phyloP scores from a whole-genome alignment of 805 yeast genomes.

The Candida boidinii region DNA sequence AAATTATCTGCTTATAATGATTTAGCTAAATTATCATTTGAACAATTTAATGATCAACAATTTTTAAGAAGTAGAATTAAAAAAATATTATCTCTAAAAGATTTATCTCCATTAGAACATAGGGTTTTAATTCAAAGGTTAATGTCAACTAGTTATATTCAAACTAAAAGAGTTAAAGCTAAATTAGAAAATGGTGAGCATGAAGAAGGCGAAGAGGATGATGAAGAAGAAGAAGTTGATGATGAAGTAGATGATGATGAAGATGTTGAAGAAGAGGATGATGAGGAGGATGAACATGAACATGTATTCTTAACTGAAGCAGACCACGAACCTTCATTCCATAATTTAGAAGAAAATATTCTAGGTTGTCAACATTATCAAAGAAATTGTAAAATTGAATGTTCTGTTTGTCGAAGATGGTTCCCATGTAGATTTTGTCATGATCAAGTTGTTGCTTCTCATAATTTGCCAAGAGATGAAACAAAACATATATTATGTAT shows the following conservation, averaged over 20 bases:
- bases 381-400: slow-evolving; percentile 75
- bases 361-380: slow-evolving; percentile 82
- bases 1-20: slow-evolving; percentile 14
- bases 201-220: slow-evolving; percentile 18
- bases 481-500: slow-evolving; percentile 73
- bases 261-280: slow-evolving; percentile 11
- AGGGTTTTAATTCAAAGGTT: slow-evolving; percentile 48
- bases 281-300: slow-evolving; percentile 16
- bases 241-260: slow-evolving; percentile 5
- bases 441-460: slow-evolving; percentile 46
- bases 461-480: slow-evolving; percentile 48
- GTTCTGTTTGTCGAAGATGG: slow-evolving; percentile 69
- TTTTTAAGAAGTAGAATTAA: slow-evolving; percentile 41
- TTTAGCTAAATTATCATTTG: slow-evolving; percentile 22
- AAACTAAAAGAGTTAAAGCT: slow-evolving; percentile 25
- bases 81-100: slow-evolving; percentile 30
- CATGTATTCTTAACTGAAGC: slow-evolving; percentile 35
- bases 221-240: slow-evolving; percentile 11
- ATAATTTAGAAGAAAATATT: slow-evolving; percentile 31
- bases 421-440: slow-evolving; percentile 82
- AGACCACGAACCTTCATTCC: slow-evolving; percentile 42
- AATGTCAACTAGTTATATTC: slow-evolving; percentile 62
- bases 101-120: slow-evolving; percentile 33
- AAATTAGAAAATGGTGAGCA: background rate
- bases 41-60: slow-evolving; percentile 25